Conservation (phyloP, 352 stramenopile genomes). For the Phytophthora fragariaefolia region DNA sequence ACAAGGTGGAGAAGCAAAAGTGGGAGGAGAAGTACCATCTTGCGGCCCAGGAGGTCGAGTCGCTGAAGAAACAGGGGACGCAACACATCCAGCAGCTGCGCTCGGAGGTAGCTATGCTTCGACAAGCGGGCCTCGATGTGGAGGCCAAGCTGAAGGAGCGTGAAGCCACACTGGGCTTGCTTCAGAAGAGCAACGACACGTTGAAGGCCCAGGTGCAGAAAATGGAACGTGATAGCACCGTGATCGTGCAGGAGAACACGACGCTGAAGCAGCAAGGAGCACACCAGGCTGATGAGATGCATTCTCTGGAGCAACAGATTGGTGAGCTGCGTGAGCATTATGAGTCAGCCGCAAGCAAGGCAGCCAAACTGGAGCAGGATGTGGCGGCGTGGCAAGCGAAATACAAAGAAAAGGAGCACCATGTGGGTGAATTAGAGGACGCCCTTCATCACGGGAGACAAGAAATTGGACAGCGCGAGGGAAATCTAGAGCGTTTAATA, state of each 20-base stretch:
- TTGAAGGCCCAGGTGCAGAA: constrained; percentile 52
- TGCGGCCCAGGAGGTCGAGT: constrained; percentile 54
- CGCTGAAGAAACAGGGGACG: constrained; percentile 56
- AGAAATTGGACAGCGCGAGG: constrained; percentile 42
- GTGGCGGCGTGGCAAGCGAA: constrained; percentile 45
- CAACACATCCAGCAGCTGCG: constrained; percentile 63
- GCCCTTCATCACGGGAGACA: constrained; percentile 37
- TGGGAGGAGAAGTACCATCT: constrained; percentile 86
- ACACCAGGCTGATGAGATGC: constrained; percentile 47
- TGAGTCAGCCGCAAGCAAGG: constrained; percentile 42
- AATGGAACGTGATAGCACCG: constrained; percentile 50
- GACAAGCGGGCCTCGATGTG: constrained; percentile 53
- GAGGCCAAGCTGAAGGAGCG: constrained; percentile 56
- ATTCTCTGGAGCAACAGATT: constrained; percentile 51
- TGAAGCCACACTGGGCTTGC: constrained; percentile 38
- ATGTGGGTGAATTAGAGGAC: constrained; percentile 39
- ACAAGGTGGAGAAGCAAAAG: constrained; percentile 69
- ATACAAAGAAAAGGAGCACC: constrained; percentile 45
- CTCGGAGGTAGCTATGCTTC: constrained; percentile 54
- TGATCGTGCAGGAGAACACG: constrained; percentile 53
- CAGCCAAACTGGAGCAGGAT: constrained; percentile 43
- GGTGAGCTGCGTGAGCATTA: constrained; percentile 50
- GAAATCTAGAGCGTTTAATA: constrained; percentile 46
- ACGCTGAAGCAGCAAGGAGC: constrained; percentile 45
- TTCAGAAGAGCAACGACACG: constrained; percentile 51